Evolutionary conservation across 768 basidiomycete genomes (phyloP).

Genomic region (Grammothele lineata): DNA sequence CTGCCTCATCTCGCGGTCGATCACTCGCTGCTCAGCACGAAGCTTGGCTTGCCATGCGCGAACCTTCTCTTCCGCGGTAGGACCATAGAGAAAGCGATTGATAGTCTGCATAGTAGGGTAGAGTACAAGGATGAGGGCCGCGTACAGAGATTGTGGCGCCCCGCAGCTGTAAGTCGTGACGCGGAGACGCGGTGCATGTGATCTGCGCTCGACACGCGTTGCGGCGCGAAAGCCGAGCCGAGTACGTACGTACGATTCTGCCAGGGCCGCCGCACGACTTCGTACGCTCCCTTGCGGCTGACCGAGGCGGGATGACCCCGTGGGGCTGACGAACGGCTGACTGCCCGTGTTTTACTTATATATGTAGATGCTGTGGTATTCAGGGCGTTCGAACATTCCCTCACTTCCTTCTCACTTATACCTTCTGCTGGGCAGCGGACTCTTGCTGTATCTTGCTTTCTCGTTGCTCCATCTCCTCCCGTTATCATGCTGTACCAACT

Average conservation of each 20-base stretch:
- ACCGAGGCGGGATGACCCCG: too few relatives aligned
- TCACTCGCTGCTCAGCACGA: conserved; percentile 69
- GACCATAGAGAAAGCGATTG: conserved; percentile 93
- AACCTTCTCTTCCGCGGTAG: conserved; percentile 92
- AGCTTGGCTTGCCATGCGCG: conserved; percentile 89
- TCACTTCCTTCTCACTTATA: too few relatives aligned
- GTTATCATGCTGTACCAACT: too few relatives aligned
- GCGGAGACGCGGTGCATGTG: conserved; percentile 15
- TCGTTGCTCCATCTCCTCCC: too few relatives aligned
- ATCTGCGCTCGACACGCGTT: neutral
- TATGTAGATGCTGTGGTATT: too few relatives aligned
- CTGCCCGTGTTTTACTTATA: too few relatives aligned
- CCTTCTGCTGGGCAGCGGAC: too few relatives aligned
- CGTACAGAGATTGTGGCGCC: conserved; percentile 4
- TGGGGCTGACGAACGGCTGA: too few relatives aligned
- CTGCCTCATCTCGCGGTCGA: conserved; percentile 96
- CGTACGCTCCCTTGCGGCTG: too few relatives aligned
- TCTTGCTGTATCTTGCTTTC: neutral
- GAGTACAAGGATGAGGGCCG: conserved; percentile 4
- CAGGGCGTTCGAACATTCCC: too few relatives aligned
- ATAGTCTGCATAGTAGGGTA: conserved; percentile 66
- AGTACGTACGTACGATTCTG: too few relatives aligned
- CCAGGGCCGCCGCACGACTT: too few relatives aligned
- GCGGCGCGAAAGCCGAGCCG: neutral
- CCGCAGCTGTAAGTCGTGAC: neutral